Base-by-base conservation (phyloP, 2,329 filamentous ascomycete genomes). In the Anisogramma anomala region DNA sequence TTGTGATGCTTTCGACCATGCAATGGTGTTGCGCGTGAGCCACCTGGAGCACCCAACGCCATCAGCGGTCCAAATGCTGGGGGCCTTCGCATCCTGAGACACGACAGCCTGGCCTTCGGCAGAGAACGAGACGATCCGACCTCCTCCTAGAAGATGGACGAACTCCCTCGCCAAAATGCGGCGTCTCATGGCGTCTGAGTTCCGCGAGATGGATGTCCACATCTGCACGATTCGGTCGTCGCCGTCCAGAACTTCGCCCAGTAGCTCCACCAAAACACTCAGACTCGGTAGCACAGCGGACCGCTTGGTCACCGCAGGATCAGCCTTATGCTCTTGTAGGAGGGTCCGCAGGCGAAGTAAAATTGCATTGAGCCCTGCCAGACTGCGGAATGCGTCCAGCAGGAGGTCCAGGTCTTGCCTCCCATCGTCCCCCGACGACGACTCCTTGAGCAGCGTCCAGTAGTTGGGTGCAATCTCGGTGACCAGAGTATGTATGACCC, bases 381-480 rank as follows among this genome's bases (percentile, higher is more conserved):
- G 67, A 54, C 79, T 94, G 42, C 70, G 71, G 4, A 98, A 63
- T 53, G 79, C 84, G 45, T 62, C 58, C 1, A 84, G 51, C 13
- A 96, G 61, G 2, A 72, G 58, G 30, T 62, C 58, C 1, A 67
- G 50, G 28, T 71, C 69, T 18, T 51, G 52, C 36, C 5, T 36
- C 26, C 45, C 43, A 17, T 48, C 26, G 3, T 50, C n/a, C n/a
- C n/a, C 45, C 20, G 56, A 22, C 3, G 55, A 57, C n/a, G 62
- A 63, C 43, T 73, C 69, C 27, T 66, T 61, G 13, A 89, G 55
- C 7, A 76, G 53, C 3, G 67, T 56, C 89, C 91, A 96, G 60
- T 89, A 94, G 55, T 88, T 84, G 1, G 84, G 83, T 6, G 86
- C 66, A 19, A 83, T 87, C 23, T 79, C 74, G 13, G 73, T 79